phyloP scores from a whole-genome alignment of 1,139 yeast species.

The Saccharomyces uvarum region DNA sequence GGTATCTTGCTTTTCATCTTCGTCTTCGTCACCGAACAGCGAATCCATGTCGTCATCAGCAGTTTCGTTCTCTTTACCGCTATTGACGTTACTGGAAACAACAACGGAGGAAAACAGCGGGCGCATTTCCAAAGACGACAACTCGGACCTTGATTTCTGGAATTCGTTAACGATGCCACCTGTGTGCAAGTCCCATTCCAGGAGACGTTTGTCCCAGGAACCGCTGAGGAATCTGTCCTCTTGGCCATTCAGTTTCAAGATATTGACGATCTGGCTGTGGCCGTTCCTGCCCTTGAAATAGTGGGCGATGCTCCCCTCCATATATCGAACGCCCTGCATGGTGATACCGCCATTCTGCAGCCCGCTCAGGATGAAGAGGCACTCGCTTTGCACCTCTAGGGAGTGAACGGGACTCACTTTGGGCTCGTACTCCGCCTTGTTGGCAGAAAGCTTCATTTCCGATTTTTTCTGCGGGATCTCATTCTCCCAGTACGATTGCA shows the following conservation, averaged over 20 bases:
- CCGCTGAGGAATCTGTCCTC: constrained; percentile 62
- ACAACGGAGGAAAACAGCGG: constrained; percentile 54
- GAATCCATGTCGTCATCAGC: constrained; percentile 69
- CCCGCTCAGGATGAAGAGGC: constrained; percentile 82
- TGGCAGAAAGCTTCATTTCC: constrained; percentile 34
- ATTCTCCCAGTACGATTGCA: constrained; percentile 88
- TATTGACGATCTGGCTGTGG: constrained; percentile 73
- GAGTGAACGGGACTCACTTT: constrained; percentile 78
- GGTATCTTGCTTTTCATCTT: constrained; percentile 34
- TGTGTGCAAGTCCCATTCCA: constrained; percentile 83
- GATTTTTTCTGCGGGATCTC: constrained; percentile 66
- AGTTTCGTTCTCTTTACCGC: constrained; percentile 14
- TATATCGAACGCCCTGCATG: constrained; percentile 71
- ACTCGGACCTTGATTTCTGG: constrained; percentile 62
- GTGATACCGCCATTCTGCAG: constrained; percentile 79
- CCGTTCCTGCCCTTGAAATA: constrained; percentile 46
- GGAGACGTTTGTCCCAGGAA: constrained; percentile 76
- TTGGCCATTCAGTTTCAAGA: constrained; percentile 48
- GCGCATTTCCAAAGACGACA: constrained; percentile 69
- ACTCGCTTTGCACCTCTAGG: constrained; percentile 73
- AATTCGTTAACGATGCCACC: constrained; percentile 47
- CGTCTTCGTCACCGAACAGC: constrained; percentile 74
- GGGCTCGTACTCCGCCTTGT: constrained; percentile 52
- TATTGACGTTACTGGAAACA: constrained; percentile 11
- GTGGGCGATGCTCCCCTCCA: constrained; percentile 76